phyloP scores from a whole-genome alignment of 2,329 filamentous ascomycete species.

The Aureobasidium sp. region DNA sequence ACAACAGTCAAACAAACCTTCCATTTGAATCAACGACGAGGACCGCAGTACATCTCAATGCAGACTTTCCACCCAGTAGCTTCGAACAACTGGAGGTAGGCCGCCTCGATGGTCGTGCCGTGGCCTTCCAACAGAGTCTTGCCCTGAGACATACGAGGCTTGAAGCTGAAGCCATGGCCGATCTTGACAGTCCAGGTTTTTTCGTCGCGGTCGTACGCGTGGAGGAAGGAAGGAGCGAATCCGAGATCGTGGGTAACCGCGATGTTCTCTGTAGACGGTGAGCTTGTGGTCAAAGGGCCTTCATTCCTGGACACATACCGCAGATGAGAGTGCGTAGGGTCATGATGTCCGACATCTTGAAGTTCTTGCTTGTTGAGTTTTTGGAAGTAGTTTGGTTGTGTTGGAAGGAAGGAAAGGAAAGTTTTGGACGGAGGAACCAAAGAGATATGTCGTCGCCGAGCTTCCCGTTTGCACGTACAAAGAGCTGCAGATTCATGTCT shows the following conservation, averaged over 20 bases:
- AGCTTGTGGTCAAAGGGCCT: background rate
- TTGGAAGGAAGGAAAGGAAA: background rate
- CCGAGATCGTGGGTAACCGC: background rate
- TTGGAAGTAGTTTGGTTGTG: no score
- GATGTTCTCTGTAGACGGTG: background rate
- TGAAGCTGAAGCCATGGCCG: background rate
- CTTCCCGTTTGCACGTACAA: background rate
- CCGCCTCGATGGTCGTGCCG: background rate
- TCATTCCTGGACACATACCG: background rate
- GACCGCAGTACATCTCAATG: no score
- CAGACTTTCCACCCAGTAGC: no score
- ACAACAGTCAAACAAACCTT: no score
- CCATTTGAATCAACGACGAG: no score
- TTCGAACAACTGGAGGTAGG: background rate
- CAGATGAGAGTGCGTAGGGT: background rate
- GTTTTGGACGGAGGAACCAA: background rate
- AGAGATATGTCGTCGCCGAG: background rate
- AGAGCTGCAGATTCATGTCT: background rate
- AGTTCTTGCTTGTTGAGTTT: background rate
- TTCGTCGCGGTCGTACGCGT: background rate
- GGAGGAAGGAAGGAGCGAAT: background rate
- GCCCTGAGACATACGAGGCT: background rate
- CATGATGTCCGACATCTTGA: background rate
- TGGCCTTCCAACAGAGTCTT: background rate
- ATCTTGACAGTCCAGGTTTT: background rate